Evolutionary conservation across 2,329 filamentous ascomycete genomes (phyloP).

Genomic region (Penicillium decumbens): DNA sequence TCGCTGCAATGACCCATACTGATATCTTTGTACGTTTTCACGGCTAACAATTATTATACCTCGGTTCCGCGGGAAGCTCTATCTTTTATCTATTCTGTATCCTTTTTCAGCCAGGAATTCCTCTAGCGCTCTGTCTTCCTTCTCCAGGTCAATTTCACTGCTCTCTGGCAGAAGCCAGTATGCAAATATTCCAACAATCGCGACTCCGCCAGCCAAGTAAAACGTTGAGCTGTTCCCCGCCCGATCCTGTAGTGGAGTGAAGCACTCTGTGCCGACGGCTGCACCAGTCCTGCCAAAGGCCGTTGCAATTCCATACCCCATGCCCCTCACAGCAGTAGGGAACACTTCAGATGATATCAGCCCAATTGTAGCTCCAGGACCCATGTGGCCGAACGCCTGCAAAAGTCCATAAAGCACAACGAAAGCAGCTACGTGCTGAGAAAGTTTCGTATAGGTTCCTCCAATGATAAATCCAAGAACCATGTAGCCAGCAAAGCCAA

Average conservation of each 20-base stretch:
- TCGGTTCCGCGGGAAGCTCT: background rate
- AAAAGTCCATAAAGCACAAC: conserved; percentile 34
- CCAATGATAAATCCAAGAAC: conserved; percentile 33
- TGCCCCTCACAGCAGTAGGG: conserved; percentile 32
- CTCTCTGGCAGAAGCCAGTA: conserved; percentile 33
- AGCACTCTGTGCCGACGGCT: conserved; percentile 34
- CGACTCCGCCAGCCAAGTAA: conserved; percentile 29
- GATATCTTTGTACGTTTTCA: no score
- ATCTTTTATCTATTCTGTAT: conserved; percentile 2
- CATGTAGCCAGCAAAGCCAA: conserved; percentile 29
- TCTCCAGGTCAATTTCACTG: conserved; percentile 24
- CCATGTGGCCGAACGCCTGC: conserved; percentile 34
- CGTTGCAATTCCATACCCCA: conserved; percentile 32
- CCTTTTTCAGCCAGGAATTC: conserved; percentile 23
- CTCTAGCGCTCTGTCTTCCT: conserved; percentile 26
- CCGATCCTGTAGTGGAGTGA: conserved; percentile 29
- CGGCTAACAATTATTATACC: no score
- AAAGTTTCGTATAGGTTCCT: conserved; percentile 25
- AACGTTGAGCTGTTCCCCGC: conserved; percentile 32
- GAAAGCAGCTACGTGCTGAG: conserved; percentile 29
- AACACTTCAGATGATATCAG: conserved; percentile 32
- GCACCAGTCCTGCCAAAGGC: conserved; percentile 36
- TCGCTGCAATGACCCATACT: no score
- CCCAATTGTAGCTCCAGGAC: conserved; percentile 33
- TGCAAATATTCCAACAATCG: conserved; percentile 26